These are phyloP conservation scores for Yarrowia keelungensis DNA, from an alignment of 805 yeast species.

Conservation along the genomic window DNA sequence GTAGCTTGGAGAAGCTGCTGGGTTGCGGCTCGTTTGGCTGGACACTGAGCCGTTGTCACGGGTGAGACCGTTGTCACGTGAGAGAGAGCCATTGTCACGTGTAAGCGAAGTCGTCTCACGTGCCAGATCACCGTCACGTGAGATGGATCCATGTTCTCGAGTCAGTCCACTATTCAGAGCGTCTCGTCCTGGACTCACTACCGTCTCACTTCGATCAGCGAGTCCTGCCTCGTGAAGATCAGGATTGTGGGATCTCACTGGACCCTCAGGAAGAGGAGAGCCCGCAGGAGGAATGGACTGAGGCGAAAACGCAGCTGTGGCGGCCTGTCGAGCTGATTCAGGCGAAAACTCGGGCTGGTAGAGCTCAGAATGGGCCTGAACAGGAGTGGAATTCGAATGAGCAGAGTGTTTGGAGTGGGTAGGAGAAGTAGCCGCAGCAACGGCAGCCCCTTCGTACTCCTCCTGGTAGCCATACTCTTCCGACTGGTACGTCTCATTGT, in stretches of 20 bases:
- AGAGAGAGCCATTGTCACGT: not conserved
- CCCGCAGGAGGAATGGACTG: constrained; percentile 24
- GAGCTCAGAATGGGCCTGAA: constrained; percentile 9
- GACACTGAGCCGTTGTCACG: not conserved
- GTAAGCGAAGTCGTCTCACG: not conserved
- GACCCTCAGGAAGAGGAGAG: constrained; percentile 18
- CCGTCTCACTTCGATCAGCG: not conserved
- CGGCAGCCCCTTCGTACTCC: not conserved
- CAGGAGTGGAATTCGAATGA: not conserved
- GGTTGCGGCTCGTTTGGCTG: not conserved
- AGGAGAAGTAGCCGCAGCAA: not conserved
- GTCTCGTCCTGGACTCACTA: not conserved
- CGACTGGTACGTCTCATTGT: not conserved
- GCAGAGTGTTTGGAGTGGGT: not conserved
- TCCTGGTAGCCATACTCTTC: not conserved
- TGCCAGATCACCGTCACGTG: not conserved
- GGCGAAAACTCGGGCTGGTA: constrained; percentile 33
- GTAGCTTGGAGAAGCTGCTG: constrained; percentile 11
- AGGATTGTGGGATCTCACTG: not conserved
- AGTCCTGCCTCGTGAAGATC: not conserved
- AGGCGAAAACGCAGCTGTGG: constrained; percentile 4
- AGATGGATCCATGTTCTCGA: not conserved
- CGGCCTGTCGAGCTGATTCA: not conserved
- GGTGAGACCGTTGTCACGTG: no score
- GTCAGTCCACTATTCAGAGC: not conserved